phyloP scores from a whole-genome alignment of 805 yeast genomes.

The Yarrowia sp. region DNA sequence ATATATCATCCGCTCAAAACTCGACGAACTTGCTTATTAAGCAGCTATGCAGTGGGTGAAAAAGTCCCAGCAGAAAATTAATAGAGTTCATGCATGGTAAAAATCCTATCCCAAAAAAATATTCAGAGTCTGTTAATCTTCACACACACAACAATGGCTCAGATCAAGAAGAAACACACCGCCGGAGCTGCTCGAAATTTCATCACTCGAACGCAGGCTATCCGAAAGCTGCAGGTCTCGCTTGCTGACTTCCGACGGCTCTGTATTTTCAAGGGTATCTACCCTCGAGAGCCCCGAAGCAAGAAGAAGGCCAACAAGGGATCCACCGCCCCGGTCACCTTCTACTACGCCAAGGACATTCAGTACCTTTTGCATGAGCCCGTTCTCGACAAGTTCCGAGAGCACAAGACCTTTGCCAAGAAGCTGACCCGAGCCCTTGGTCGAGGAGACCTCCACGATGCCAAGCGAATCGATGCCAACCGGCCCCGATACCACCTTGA shows the following conservation, averaged over 20 bases:
- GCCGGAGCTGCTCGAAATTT: constrained; percentile 89
- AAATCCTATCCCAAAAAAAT: constrained; percentile 25
- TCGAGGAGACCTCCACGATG: constrained; percentile 85
- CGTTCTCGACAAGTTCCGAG: constrained; percentile 83
- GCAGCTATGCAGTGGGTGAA: background rate
- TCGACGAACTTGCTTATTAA: background rate
- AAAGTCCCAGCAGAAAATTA: constrained; percentile 8
- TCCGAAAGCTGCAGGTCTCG: constrained; percentile 85
- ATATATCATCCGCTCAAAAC: too few species aligned
- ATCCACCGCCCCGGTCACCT: constrained; percentile 93
- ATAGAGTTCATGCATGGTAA: constrained; percentile 22
- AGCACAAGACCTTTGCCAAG: constrained; percentile 90
- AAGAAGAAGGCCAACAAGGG: constrained; percentile 97
- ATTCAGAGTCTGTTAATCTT: constrained; percentile 6
- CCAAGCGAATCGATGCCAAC: constrained; percentile 76
- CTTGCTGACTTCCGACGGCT: constrained; percentile 90
- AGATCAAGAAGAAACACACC: constrained; percentile 76
- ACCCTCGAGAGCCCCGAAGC: constrained; percentile 93
- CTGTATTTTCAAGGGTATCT: constrained; percentile 96
- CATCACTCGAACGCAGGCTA: constrained; percentile 92
- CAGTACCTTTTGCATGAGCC: constrained; percentile 96
- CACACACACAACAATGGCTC: constrained; percentile 32
- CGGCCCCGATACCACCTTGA: constrained; percentile 85
- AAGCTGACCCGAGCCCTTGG: constrained; percentile 87
- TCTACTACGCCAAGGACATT: constrained; percentile 90